Evolutionary conservation across 352 stramenopile genomes (phyloP), one percentile per base, ranked within the genome.

Genomic region (Globisporangium middletonii): DNA sequence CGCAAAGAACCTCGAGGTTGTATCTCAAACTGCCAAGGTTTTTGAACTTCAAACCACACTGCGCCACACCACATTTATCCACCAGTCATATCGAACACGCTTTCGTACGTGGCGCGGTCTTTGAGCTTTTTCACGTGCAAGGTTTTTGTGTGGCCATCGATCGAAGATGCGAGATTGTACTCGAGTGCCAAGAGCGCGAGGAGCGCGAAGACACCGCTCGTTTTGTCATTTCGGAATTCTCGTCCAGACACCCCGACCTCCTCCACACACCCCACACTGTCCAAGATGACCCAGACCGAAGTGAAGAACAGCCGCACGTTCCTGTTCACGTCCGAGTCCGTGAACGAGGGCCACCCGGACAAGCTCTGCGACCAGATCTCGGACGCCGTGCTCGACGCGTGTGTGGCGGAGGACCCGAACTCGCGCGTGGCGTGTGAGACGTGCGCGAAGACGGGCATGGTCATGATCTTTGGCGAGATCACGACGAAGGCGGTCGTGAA

Each of bases 391-490:
- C 83, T 99, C 37, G 97, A 99, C 75, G 97, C 97, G 53, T 99
- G 97, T 78, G 79, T 99, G 50, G 81, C 83, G n/a, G 93, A 98
- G 69, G 97, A 99, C 79, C 96, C 97, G 55, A 94, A 97, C 72
- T 98, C 96, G 63, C 97, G 97, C 71, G 97, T 99, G 45, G 97
- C 97, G 30, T 99, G 96, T 63, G 97, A 99, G 83, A 99, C 97
- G 35, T 98, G 95, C 79, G 97, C 92, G 67, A 99, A 99, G 88
- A 99, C 97, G 3, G 96, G 96, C 70, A 99, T 99, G 89, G 96
- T 99, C 62, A 99, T 99, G 96, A 98, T 99, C 69, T 99, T 99
- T 70, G 97, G 97, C 60, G 97, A 99, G 86, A 99, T 99, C 76
- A 99, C 95, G 62, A 99, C 97, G 55, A 97, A 96, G 67, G 96